Evolutionary conservation across 345 rosid genomes (phyloP).

Genomic region (Salix viminalis): DNA sequence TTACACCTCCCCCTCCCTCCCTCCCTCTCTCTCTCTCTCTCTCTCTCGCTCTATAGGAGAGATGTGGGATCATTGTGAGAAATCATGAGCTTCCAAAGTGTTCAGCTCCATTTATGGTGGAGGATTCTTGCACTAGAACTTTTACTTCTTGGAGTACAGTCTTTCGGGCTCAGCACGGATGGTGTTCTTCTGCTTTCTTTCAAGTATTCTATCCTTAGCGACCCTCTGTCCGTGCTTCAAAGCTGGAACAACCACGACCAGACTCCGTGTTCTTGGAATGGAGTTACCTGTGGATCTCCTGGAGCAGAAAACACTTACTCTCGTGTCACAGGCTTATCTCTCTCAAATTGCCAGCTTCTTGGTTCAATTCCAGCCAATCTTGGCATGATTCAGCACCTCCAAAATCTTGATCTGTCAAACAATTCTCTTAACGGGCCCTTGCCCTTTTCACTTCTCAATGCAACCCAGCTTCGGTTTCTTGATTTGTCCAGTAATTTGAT

Average conservation of each 20-base stretch:
- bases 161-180: constrained; percentile 56
- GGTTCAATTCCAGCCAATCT: constrained; percentile 74
- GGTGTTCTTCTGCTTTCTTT: constrained; percentile 78
- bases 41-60: constrained; percentile 14
- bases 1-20: background rate
- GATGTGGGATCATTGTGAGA: constrained; percentile 37
- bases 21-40: background rate
- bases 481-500: constrained; percentile 68
- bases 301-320: constrained; percentile 22
- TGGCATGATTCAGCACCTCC: constrained; percentile 51
- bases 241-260: constrained; percentile 58
- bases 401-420: constrained; percentile 66
- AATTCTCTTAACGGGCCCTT: constrained; percentile 77
- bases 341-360: constrained; percentile 57
- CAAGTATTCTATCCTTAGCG: constrained; percentile 56
- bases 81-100: constrained; percentile 41
- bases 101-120: constrained; percentile 33
- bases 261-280: constrained; percentile 81
- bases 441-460: constrained; percentile 51
- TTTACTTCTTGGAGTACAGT: constrained; percentile 10
- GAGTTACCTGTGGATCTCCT: constrained; percentile 52
- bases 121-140: constrained; percentile 17
- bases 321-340: constrained; percentile 57
- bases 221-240: constrained; percentile 54
- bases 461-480: constrained; percentile 56